phyloP scores from a whole-genome alignment of 2,329 filamentous ascomycete species.

The Stagonosporopsis cucurbitacearum region DNA sequence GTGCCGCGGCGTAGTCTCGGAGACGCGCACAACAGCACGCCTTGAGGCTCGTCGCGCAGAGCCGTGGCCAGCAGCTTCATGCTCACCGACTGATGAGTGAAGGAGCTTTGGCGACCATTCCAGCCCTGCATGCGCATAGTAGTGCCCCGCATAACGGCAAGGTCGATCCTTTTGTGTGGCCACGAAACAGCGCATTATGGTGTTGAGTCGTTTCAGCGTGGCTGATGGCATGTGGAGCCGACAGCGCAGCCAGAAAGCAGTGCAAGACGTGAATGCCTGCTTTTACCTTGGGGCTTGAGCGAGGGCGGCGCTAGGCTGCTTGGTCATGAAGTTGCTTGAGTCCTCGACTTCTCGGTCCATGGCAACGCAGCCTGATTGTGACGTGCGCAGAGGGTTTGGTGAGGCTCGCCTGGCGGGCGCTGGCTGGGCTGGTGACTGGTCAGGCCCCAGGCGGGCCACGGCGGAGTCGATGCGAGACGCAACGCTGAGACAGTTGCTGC shows the following conservation, averaged over 20 bases:
- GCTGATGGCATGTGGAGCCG: constrained; percentile 22
- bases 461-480: constrained; percentile 18
- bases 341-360: constrained; percentile 6
- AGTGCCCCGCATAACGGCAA: constrained; percentile 18
- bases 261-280: no score
- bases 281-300: no score
- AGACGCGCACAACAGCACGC: constrained; percentile 13
- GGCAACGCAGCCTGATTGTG: constrained; percentile 19
- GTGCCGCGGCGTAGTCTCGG: constrained; percentile 20
- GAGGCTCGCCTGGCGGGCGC: constrained; percentile 15
- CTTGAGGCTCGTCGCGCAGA: constrained; percentile 9
- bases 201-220: constrained; percentile 45
- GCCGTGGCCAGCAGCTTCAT: constrained; percentile 15
- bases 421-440: constrained; percentile 13
- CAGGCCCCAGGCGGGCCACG: constrained; percentile 5
- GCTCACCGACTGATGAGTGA: constrained; percentile 16
- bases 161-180: constrained; percentile 17
- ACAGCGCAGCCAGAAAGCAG: constrained; percentile 17
- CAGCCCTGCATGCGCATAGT: constrained; percentile 11
- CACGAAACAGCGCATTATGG: constrained; percentile 29
- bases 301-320: constrained; percentile 15
- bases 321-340: constrained; percentile 4
- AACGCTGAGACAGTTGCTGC: constrained; percentile 30
- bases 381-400: constrained; percentile 15
- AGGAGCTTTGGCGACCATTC: constrained; percentile 15